Evolutionary conservation across 2,329 filamentous ascomycete species (phyloP), one percentile per base, ranked within the genome.

Genomic region (Aureobasidium sp.): DNA sequence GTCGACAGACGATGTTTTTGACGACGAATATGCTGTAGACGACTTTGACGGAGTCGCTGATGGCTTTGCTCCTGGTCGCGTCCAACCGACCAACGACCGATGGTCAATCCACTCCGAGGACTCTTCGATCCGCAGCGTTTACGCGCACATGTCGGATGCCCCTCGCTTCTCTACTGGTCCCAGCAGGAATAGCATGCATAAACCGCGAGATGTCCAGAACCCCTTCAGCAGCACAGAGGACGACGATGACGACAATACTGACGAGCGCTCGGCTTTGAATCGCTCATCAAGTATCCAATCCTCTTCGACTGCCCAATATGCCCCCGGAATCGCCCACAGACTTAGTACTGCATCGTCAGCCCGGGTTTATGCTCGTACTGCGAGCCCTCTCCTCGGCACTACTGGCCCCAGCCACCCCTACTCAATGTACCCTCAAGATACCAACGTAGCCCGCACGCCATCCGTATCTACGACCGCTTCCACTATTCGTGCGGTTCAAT

Each of bases 361-460:
- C 6, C 37, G 61, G 24, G 61, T 70, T 17, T 73, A 68, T 57
- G 70, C 70, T 17, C 71, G 72, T 37, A 74, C 78, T 3, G 81
- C 90, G 62, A 86, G 83, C 62, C 87, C 88, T 14, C 89, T 91
- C 66, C 82, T 82, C 59, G 88, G 86, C 7, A 83, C 85, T 1
- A 85, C 82, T 3, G 87, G 86, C 2, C 90, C 91, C 19, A 94
- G 89, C 59, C 89, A 94, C 73, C 89, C 90, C 0, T 96, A 95
- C 71, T 84, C 84, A 67, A 87, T 93, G 84, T 95, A 95, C 72
- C 84, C 87, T 7, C 91, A 96, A 71, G 83, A 85, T 61, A 82
- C 87, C 60, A 74, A 67, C 40, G 70, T 76, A 71, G 76, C 67
- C 68, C 78, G 84, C 61, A 82, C 84, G 9, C 78, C 82, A 27